Evolutionary conservation across 176 grass and related monocot genomes (phyloP), one percentile per base, ranked within the genome.

Genomic region (Musa beccarii): DNA sequence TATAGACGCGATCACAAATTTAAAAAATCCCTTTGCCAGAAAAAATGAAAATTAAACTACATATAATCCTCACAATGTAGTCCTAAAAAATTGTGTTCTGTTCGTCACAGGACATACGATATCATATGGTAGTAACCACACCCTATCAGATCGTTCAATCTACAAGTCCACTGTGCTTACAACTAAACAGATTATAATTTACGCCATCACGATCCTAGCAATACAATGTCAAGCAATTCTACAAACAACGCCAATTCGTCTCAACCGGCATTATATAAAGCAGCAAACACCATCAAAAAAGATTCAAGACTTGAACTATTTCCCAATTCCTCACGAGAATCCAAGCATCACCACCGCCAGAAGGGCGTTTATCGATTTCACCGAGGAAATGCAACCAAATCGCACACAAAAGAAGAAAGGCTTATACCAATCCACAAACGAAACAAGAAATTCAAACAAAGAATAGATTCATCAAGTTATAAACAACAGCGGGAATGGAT

Each of bases 381-480:
- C 61, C n/a, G 1, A 23, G 9, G 61, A n/a, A 68, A 68, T 26
- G 24, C 3, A 70, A 15, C 19, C 29, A 2, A 70, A n/a, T 2
- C 34, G 34, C 34, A 43, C 34, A 43, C 19, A 49, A 70, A 19
- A 2, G 51, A 51, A 25, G 20, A 70, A 49, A 54, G 2, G 10
- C 23, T 8, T 15, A 56, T 55, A 24, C 50, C 43, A n/a, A 52
- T 6, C 15, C 16, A 51, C 49, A 71, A 71, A 52, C 15, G 8
- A 71, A 71, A 71, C 34, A 10, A 19, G 69, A 49, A 51, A 71
- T 51, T 19, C 49, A 71, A 62, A 62, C 57, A 62, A 52, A 71
- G 7, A 50, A 51, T 7, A 54, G 52, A 74, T 26, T 25, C 23
- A 21, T 16, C 21, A 10, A 10, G 53, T 28, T 29, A 9, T 23